These are phyloP conservation scores for Didymella arachidicola DNA, from an alignment of 2,329 filamentous ascomycete species.

Conservation along the genomic window DNA sequence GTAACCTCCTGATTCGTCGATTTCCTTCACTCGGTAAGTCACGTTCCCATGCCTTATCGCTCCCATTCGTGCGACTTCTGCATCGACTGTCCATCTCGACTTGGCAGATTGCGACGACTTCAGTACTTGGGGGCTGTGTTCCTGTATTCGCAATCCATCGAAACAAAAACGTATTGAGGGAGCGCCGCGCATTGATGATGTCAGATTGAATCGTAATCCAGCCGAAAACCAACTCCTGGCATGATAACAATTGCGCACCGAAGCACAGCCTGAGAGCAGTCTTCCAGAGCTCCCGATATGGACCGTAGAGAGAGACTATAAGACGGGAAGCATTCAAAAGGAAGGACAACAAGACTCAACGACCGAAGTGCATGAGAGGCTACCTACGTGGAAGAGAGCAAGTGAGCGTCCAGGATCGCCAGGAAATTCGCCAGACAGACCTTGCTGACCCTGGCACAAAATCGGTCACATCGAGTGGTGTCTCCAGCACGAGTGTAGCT, in stretches of 20 bases:
- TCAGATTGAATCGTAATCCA: constrained; percentile 1
- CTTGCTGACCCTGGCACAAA: not conserved
- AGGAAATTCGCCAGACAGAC: not conserved
- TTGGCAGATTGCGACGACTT: constrained; percentile 10
- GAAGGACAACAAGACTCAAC: not conserved
- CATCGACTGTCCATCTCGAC: constrained; percentile 13
- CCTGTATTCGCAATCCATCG: constrained; percentile 53
- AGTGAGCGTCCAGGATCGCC: not conserved
- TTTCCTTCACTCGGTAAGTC: constrained; percentile 7
- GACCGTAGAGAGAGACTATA: not conserved
- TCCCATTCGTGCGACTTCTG: constrained; percentile 12
- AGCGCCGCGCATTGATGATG: constrained; percentile 1
- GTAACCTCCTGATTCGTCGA: constrained; percentile 12
- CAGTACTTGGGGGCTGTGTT: constrained; percentile 3
- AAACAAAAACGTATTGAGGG: no score
- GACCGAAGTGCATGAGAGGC: not conserved
- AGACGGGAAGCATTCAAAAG: not conserved
- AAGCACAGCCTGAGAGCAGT: no score
- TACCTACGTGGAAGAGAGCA: not conserved
- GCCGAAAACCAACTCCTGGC: not conserved
- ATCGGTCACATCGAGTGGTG: not conserved
- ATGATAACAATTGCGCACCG: no score
- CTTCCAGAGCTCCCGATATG: not conserved
- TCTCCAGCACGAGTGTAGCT: not conserved
- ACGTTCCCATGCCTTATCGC: constrained; percentile 2